These are phyloP conservation scores for Clonostachys byssicola DNA, from an alignment of 2,329 filamentous ascomycete species.

Conservation along the genomic window DNA sequence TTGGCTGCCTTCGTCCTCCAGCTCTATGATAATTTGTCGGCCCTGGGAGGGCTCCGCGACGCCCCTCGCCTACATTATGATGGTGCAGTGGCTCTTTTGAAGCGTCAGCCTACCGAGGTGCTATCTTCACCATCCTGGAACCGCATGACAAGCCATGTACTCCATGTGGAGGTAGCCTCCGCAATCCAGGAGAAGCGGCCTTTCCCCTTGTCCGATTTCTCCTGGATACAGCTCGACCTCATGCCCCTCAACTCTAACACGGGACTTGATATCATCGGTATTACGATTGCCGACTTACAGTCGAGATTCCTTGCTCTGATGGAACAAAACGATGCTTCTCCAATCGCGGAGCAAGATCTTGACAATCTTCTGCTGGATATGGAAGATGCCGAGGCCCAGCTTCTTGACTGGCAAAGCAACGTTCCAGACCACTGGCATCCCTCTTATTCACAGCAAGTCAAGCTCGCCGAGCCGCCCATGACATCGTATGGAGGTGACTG, in stretches of 20 bases:
- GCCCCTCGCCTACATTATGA: slow-evolving; percentile 7
- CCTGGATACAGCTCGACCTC: slow-evolving; percentile 2
- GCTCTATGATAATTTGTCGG: slow-evolving; percentile 8
- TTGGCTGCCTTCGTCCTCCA: slow-evolving; percentile 7
- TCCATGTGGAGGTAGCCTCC: slow-evolving; percentile 8
- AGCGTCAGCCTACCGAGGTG: slow-evolving; percentile 3
- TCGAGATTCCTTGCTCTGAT: not conserved
- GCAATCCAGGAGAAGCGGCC: slow-evolving; percentile 1
- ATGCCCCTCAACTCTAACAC: slow-evolving; percentile 6
- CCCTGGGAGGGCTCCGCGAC: slow-evolving; percentile 5
- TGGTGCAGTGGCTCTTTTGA: slow-evolving; percentile 8
- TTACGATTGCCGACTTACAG: slow-evolving; percentile 6
- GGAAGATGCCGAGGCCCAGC: slow-evolving; percentile 4
- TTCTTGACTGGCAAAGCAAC: slow-evolving; percentile 6
- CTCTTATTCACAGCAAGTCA: too few species aligned
- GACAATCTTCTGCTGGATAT: slow-evolving; percentile 1
- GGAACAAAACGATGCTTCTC: not conserved
- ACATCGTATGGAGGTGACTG: slow-evolving; percentile 5
- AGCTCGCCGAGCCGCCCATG: not conserved
- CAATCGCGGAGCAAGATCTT: not conserved
- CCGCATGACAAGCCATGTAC: slow-evolving; percentile 6
- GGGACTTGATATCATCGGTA: slow-evolving; percentile 8
- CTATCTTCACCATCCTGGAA: slow-evolving; percentile 4
- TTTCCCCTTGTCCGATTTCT: not conserved
- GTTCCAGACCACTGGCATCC: slow-evolving; percentile 6